A percentile compares a stretch with the other conserved stretches of the same genome.
These are phyloP conservation scores for Lactarius vividus DNA, from an alignment of 768 basidiomycete species.

Conservation along the genomic window DNA sequence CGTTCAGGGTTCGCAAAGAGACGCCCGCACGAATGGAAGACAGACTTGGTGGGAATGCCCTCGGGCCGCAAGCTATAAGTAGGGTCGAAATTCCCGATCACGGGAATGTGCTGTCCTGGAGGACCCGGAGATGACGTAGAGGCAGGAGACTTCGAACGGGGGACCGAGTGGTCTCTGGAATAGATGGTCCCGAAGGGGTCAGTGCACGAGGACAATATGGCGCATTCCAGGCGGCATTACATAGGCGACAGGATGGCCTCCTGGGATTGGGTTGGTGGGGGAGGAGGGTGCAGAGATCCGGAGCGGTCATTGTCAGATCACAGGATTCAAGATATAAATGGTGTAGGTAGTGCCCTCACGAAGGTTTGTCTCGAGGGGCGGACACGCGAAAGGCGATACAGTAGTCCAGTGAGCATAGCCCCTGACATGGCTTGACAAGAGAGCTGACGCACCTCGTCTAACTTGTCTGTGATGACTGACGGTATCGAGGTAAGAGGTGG, in stretches of 20 bases:
- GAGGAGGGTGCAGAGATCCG: conserved; percentile 10
- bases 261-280: background rate
- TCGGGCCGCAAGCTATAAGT: conserved; percentile 95
- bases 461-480: too few species aligned
- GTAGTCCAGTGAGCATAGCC: too few species aligned
- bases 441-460: too few species aligned
- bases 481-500: too few species aligned
- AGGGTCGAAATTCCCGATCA: conserved; percentile 88
- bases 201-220: conserved; percentile 14
- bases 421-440: too few species aligned
- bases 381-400: too few species aligned
- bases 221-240: conserved; percentile 11
- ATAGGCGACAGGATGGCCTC: conserved; percentile 10
- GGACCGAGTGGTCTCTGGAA: conserved; percentile 14
- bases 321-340: conserved; percentile 18
- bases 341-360: background rate
- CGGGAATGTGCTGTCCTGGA: conserved; percentile 42
- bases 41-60: conserved; percentile 79
- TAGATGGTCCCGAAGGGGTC: conserved; percentile 18
- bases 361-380: too few species aligned
- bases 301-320: conserved; percentile 17
- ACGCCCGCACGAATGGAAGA: conserved; percentile 73
- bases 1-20: conserved; percentile 67
- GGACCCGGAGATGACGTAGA: conserved; percentile 29
- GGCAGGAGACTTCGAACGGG: conserved; percentile 35